Percentiles rank a stretch among this genome's conserved stretches.
phyloP scores from a whole-genome alignment of 2,329 filamentous ascomycete genomes.

The Calonectria pseudoreteaudii region DNA sequence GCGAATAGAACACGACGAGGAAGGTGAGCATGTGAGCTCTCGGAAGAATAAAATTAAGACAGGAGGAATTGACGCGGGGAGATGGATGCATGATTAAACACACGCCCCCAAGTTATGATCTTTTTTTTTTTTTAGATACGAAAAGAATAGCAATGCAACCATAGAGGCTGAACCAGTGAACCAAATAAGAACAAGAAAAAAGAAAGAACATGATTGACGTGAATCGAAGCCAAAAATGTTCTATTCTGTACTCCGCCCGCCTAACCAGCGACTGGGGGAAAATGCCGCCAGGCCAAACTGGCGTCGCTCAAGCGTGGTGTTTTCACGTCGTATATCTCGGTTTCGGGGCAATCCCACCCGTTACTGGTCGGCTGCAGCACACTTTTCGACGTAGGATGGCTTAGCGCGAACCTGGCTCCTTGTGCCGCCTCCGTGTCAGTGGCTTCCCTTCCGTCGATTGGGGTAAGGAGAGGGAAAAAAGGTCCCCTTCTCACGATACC shows the following conservation, averaged over 20 bases:
- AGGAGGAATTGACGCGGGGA: background rate
- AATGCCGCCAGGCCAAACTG: conserved; percentile 15
- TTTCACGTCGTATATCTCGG: conserved; percentile 41
- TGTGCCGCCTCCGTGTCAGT: conserved; percentile 1
- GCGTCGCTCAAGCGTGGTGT: conserved; percentile 15
- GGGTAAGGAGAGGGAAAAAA: background rate
- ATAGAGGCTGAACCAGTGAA: background rate
- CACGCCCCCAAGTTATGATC: background rate
- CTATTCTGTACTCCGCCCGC: background rate
- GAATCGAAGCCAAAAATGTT: background rate
- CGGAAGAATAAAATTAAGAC: background rate
- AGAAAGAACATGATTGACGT: background rate
- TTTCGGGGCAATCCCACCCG: conserved; percentile 30
- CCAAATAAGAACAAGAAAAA: conserved; percentile 1
- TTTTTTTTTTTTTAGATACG: background rate
- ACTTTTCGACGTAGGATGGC: conserved; percentile 30
- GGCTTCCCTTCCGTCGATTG: background rate
- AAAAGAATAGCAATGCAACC: background rate
- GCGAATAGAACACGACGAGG: background rate
- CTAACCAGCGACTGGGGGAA: background rate
- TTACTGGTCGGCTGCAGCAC: conserved; percentile 11
- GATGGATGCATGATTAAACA: background rate
- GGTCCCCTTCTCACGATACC: conserved; percentile 15
- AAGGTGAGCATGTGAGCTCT: background rate
- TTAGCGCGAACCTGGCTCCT: conserved; percentile 21